Evolutionary conservation across 2,329 filamentous ascomycete genomes (phyloP), one percentile per base, ranked within the genome.

Genomic region (Trichocomaceae sp.): DNA sequence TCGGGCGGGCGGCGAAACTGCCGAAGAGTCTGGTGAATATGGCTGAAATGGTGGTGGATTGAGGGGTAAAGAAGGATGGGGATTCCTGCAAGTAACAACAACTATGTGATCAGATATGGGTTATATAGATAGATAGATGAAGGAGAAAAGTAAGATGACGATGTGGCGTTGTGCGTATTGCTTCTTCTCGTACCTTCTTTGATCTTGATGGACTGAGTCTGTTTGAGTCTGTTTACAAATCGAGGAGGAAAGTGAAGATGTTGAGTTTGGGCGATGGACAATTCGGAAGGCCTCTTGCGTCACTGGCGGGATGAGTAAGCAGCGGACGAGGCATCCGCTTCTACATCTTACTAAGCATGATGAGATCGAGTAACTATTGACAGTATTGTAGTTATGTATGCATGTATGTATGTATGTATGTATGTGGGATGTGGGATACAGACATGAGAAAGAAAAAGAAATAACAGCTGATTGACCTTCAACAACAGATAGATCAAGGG

Each of bases 21-120:
- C 77, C 77, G 73, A 95, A 93, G 69, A 95, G 79, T 69, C 82
- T 79, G 68, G 84, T 81, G 68, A 88, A 75, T 73, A 92, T 79
- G 76, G 83, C 88, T 65, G 79, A 79, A 77, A 83, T 83, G 75
- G 69, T 83, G 75, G 69, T 84, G 74, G 73, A 66, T 66, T 47
- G 31, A 33, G 29, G 47, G 29, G 7, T 47, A 23, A 33, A 44
- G 44, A 44, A 56, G 31, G 20, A 37, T 10, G 15, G n/a, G n/a
- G 19, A 29, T 8, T 29, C 26, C 26, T 35, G 31, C 2, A 4
- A 3, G 31, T 35, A 3, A 2, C 10, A 3, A 26, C 23, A 26
- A n/a, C n/a, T n/a, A n/a, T n/a, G 23, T 3, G 23, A 26, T 26
- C 23, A 26, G 26, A 8, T 29, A 29, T 9, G 7, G n/a, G 10